A percentile compares a stretch with the other conserved stretches of the same genome.
These are phyloP conservation scores for Carex pumila DNA, from an alignment of 176 grass and related monocot species.

Conservation along the genomic window DNA sequence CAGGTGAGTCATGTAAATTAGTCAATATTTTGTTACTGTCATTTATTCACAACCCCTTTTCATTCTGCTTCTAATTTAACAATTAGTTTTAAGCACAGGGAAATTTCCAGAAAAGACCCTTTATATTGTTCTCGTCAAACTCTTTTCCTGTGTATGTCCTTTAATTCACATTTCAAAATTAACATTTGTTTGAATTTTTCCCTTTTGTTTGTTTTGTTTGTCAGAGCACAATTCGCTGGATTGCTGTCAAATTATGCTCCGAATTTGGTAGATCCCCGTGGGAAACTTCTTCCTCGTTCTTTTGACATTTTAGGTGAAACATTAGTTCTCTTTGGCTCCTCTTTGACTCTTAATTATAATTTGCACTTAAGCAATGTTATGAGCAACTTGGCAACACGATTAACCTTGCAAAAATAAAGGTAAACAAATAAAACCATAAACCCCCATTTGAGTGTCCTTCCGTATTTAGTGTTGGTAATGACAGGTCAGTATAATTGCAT, in stretches of 20 bases:
- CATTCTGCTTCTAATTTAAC: conserved; percentile 6
- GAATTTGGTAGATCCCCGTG: conserved; percentile 78
- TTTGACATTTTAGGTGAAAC: conserved; percentile 75
- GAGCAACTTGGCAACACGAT: not conserved
- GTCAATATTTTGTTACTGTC: conserved; percentile 4
- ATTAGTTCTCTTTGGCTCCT: not conserved
- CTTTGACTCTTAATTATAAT: not conserved
- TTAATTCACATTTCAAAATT: conserved; percentile 22
- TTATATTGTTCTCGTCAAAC: too few relatives aligned
- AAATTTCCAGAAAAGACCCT: not conserved
- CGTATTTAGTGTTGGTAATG: not conserved
- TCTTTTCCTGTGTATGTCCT: not conserved
- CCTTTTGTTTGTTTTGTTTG: not conserved
- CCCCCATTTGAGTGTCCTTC: not conserved
- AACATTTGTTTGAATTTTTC: not conserved
- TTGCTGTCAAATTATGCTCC: conserved; percentile 66
- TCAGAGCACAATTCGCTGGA: conserved; percentile 79
- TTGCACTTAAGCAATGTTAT: not conserved
- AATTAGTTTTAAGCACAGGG: not conserved
- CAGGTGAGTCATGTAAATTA: conserved; percentile 36
- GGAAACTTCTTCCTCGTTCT: conserved; percentile 80
- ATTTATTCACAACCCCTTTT: conserved; percentile 1
- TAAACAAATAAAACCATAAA: not conserved
- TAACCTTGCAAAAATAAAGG: not conserved
- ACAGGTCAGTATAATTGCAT: not conserved